Evolutionary conservation across 2,329 filamentous ascomycete genomes (phyloP).

Genomic region (Pestalotiopsis sp.): DNA sequence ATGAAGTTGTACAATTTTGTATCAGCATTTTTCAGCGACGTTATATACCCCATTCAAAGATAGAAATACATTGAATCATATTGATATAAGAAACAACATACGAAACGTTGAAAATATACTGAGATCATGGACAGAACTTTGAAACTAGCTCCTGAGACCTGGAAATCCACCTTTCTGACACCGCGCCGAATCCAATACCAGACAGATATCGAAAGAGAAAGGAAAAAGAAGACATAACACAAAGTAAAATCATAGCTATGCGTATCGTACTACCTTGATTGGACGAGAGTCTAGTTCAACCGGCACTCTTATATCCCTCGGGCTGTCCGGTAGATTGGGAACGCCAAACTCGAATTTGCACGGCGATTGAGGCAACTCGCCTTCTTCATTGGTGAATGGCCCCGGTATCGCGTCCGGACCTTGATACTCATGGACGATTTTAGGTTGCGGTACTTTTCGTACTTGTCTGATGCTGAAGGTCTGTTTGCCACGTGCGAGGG

Average conservation of each 20-base stretch:
- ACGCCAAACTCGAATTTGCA: neutral
- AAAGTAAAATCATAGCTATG: neutral
- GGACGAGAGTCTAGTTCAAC: neutral
- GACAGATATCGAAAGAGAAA: too few relatives aligned
- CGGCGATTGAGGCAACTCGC: neutral
- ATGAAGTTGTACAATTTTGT: neutral
- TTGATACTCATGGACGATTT: too few relatives aligned
- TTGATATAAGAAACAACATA: neutral
- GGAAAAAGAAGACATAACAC: neutral
- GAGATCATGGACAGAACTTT: too few relatives aligned
- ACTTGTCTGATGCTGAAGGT: too few relatives aligned
- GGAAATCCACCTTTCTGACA: too few relatives aligned
- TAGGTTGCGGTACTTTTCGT: too few relatives aligned
- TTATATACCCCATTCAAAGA: neutral
- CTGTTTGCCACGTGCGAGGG: too few relatives aligned
- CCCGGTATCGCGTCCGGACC: too few relatives aligned
- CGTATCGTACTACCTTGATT: neutral
- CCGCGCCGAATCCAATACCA: too few relatives aligned
- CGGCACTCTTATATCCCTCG: neutral
- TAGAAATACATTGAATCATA: neutral
- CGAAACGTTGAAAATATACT: fast-evolving
- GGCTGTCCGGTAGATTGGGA: neutral
- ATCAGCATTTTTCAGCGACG: neutral
- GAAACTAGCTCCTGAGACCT: too few relatives aligned
- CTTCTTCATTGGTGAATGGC: too few relatives aligned